Evolutionary conservation across 257 asterid genomes (phyloP).

Genomic region (Fraxinus cuspidata): DNA sequence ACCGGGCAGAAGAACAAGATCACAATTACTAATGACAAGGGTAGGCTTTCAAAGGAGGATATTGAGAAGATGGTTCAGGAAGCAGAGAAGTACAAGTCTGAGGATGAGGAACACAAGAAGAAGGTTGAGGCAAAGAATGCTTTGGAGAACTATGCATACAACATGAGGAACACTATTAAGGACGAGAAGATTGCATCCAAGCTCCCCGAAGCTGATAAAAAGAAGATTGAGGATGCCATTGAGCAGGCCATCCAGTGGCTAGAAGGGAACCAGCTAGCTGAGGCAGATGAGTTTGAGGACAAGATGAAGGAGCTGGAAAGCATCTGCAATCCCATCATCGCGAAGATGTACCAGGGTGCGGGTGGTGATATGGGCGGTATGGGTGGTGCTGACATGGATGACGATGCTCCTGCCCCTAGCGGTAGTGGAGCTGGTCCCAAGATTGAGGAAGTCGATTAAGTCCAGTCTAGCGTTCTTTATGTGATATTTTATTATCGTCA

Average conservation of each 20-base stretch:
- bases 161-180: slow-evolving; percentile 84
- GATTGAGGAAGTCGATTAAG: slow-evolving; percentile 85
- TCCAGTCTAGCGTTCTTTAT: background rate
- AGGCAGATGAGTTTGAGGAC: slow-evolving; percentile 81
- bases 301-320: slow-evolving; percentile 85
- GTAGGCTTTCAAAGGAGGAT: slow-evolving; percentile 76
- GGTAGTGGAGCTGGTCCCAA: slow-evolving; percentile 70
- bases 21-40: slow-evolving; percentile 85
- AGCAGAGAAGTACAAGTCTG: slow-evolving; percentile 80
- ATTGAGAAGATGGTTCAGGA: slow-evolving; percentile 89
- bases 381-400: slow-evolving; percentile 51
- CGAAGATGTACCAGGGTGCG: slow-evolving; percentile 82
- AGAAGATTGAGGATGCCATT: slow-evolving; percentile 71
- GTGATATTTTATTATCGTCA: background rate
- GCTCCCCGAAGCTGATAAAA: slow-evolving; percentile 58
- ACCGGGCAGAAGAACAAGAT: slow-evolving; percentile 92
- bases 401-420: slow-evolving; percentile 53
- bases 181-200: slow-evolving; percentile 80
- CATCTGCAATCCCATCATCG: slow-evolving; percentile 80
- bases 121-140: slow-evolving; percentile 81
- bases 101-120: slow-evolving; percentile 87
- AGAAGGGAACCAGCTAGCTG: slow-evolving; percentile 70
- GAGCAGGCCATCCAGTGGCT: slow-evolving; percentile 67
- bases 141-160: slow-evolving; percentile 75
- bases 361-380: slow-evolving; percentile 52